Evolutionary conservation across 2,329 filamentous ascomycete genomes (phyloP).

Genomic region (Pestalotiopsis sp.): DNA sequence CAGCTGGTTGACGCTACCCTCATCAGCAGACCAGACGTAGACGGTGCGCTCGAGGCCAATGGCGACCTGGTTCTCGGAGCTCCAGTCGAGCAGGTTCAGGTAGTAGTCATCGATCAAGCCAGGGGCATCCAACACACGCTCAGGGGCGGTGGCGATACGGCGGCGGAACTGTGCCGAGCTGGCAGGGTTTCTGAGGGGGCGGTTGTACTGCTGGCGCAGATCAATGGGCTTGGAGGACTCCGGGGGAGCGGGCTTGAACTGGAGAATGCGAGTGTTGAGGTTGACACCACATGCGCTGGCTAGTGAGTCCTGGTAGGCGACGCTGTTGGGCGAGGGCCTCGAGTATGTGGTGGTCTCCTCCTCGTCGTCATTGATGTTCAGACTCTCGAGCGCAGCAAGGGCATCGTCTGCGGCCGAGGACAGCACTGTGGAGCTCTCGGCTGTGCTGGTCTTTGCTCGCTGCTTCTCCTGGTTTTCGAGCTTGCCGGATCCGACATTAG

Average conservation of each 20-base stretch:
- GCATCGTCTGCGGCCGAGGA: conserved; percentile 81
- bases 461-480: conserved; percentile 72
- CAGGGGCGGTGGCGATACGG: conserved; percentile 90
- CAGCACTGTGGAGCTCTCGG: conserved; percentile 75
- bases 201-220: conserved; percentile 96
- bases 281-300: conserved; percentile 91
- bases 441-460: conserved; percentile 70
- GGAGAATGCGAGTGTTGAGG: conserved; percentile 91
- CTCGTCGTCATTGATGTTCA: conserved; percentile 75
- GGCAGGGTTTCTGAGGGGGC: conserved; percentile 81
- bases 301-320: conserved; percentile 89
- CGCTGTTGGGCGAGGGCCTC: conserved; percentile 82
- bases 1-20: conserved; percentile 85
- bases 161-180: conserved; percentile 85
- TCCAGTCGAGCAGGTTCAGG: conserved; percentile 98
- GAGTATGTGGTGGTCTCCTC: conserved; percentile 71
- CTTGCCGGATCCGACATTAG: conserved; percentile 81
- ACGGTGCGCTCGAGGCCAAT: conserved; percentile 97
- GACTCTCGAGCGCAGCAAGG: conserved; percentile 75
- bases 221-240: conserved; percentile 99
- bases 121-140: conserved; percentile 94
- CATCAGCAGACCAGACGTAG: conserved; percentile 97
- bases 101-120: conserved; percentile 99
- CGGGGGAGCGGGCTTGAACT: conserved; percentile 97
- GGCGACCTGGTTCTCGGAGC: conserved; percentile 94